These are phyloP conservation scores for Croton laevigatus DNA, from an alignment of 441 rosid genomes.

Conservation along the genomic window DNA sequence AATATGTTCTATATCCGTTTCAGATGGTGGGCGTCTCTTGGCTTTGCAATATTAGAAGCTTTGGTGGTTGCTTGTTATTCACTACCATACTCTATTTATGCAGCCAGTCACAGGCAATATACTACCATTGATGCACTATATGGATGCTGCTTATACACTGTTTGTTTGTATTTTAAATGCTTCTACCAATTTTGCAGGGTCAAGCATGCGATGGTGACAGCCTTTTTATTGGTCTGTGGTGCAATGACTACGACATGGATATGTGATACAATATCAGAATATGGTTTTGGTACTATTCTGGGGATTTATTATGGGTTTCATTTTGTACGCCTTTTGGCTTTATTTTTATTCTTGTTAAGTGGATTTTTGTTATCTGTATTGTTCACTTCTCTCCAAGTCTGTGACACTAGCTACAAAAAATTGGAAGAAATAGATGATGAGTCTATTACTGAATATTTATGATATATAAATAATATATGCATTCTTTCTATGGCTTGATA, in stretches of 20 bases:
- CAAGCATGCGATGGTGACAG: conserved; percentile 81
- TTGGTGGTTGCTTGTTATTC: conserved; percentile 73
- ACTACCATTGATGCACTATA: background rate
- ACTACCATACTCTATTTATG: conserved; percentile 80
- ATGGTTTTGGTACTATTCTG: conserved; percentile 78
- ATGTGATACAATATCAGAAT: conserved; percentile 88
- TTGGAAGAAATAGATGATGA: background rate
- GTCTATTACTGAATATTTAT: background rate
- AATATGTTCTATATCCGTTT: conserved; percentile 24
- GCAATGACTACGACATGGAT: conserved; percentile 95
- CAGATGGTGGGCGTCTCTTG: conserved; percentile 97
- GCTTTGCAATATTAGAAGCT: conserved; percentile 83
- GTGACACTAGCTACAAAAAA: background rate
- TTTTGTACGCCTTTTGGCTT: background rate
- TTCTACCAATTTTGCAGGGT: conserved; percentile 44
- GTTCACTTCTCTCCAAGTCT: conserved; percentile 4
- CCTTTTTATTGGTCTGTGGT: conserved; percentile 76
- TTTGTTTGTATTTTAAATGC: background rate
- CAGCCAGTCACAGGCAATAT: conserved; percentile 67
- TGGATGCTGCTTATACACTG: background rate
- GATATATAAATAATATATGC: background rate
- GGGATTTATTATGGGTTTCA: conserved; percentile 3
- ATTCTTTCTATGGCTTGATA: background rate
- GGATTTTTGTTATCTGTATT: background rate
- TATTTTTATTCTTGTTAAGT: background rate